Percentiles rank a stretch among this genome's conserved stretches.
Evolutionary conservation across 2,329 filamentous ascomycete species (phyloP).

Genomic region (Aspergillus brunneoviolaceus): DNA sequence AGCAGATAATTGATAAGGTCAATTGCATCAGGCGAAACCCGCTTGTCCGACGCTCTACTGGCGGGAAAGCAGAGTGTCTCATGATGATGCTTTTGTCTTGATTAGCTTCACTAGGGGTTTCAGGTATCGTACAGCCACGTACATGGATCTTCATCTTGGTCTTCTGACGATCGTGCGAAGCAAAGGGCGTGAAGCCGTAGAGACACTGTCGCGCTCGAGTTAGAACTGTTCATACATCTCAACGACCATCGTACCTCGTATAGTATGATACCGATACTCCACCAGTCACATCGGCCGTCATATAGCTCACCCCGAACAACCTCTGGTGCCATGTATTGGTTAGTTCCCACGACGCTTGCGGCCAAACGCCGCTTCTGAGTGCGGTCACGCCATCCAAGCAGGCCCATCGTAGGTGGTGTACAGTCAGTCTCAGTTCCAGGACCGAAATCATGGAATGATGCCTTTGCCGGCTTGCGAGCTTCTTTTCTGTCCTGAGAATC

Average conservation of each 20-base stretch:
- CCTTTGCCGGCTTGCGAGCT: slow-evolving; percentile 34
- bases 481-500: slow-evolving; percentile 69
- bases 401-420: slow-evolving; percentile 42
- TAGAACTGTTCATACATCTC: slow-evolving; percentile 1
- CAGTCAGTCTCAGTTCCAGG: slow-evolving; percentile 27
- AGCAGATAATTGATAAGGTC: slow-evolving; percentile 74
- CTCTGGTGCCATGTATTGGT: slow-evolving; percentile 98
- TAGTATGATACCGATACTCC: slow-evolving; percentile 91
- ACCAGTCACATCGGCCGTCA: slow-evolving; percentile 94
- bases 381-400: slow-evolving; percentile 70
- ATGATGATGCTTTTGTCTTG: slow-evolving; percentile 62
- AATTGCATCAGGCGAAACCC: slow-evolving; percentile 69
- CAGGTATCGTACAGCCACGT: slow-evolving; percentile 31
- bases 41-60: slow-evolving; percentile 50
- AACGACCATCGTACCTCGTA: slow-evolving; percentile 61
- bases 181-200: slow-evolving; percentile 88
- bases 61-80: slow-evolving; percentile 69
- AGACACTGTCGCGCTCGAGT: slow-evolving; percentile 59
- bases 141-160: slow-evolving; percentile 86
- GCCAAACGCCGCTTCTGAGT: slow-evolving; percentile 71
- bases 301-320: slow-evolving; percentile 79
- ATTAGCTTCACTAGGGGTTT: not conserved
- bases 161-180: slow-evolving; percentile 73
- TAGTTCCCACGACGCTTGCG: slow-evolving; percentile 86
- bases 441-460: slow-evolving; percentile 3